Conservation (phyloP, 2,329 filamentous ascomycete genomes). For the Exutisphaerella laricina region DNA sequence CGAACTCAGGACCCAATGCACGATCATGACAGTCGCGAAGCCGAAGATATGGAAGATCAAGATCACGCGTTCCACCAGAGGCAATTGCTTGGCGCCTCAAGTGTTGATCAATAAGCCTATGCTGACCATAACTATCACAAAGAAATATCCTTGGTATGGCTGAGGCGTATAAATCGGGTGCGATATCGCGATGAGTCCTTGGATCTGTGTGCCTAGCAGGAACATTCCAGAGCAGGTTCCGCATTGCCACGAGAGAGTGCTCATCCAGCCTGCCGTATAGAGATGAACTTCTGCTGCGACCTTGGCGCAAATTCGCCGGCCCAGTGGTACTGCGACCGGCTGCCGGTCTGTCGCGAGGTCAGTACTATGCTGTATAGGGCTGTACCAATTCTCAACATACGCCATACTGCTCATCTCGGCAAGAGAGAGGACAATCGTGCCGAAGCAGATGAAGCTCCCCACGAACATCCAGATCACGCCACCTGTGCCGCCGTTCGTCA, state of each 20-base stretch:
- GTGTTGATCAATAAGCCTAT: slow-evolving; percentile 17
- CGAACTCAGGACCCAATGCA: slow-evolving; percentile 25
- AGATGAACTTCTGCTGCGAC: slow-evolving; percentile 28
- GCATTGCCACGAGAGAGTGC: slow-evolving; percentile 15
- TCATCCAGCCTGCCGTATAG: slow-evolving; percentile 19
- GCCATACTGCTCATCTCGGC: slow-evolving; percentile 27
- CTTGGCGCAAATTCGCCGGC: slow-evolving; percentile 22
- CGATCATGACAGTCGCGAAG: slow-evolving; percentile 30
- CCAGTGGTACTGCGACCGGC: slow-evolving; percentile 28
- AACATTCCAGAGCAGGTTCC: slow-evolving; percentile 13
- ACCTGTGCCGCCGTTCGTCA: slow-evolving; percentile 21
- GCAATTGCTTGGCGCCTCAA: slow-evolving; percentile 32
- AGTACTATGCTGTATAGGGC: slow-evolving; percentile 29
- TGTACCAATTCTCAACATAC: slow-evolving; percentile 6
- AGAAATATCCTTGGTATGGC: slow-evolving; percentile 13
- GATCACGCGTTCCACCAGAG: slow-evolving; percentile 36
- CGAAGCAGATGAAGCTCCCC: slow-evolving; percentile 13
- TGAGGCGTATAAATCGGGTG: slow-evolving; percentile 9
- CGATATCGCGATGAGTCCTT: slow-evolving; percentile 14
- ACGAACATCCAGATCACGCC: slow-evolving; percentile 21
- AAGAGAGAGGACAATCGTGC: slow-evolving; percentile 20
- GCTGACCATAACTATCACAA: slow-evolving; percentile 15
- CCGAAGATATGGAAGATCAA: slow-evolving; percentile 28
- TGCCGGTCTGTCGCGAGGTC: slow-evolving; percentile 12
- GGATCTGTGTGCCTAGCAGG: slow-evolving; percentile 13